Conservation (phyloP, 441 rosid genomes). For the Rhodomyrtus psidioides region DNA sequence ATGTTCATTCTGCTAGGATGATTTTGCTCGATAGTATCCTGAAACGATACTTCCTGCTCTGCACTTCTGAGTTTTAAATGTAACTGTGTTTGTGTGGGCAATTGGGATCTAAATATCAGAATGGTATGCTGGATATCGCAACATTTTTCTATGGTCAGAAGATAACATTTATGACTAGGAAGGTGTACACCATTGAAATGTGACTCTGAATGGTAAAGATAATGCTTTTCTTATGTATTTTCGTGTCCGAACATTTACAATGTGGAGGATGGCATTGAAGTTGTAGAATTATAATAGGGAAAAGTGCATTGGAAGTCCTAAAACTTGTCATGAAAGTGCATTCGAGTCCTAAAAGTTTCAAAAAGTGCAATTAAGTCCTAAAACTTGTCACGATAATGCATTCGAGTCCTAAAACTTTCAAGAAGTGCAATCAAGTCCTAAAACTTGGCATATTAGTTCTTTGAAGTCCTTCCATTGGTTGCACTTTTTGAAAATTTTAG, state of each 20-base stretch:
- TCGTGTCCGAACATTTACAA: background rate
- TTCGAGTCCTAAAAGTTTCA: too few relatives aligned
- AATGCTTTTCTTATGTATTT: background rate
- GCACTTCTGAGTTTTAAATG: background rate
- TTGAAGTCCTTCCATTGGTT: too few relatives aligned
- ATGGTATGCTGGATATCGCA: background rate
- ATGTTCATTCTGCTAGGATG: background rate
- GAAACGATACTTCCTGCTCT: background rate
- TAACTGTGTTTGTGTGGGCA: background rate
- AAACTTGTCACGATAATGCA: too few relatives aligned
- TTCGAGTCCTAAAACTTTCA: too few relatives aligned
- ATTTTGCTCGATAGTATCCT: background rate
- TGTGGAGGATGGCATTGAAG: background rate
- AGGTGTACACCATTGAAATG: background rate
- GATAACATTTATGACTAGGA: background rate
- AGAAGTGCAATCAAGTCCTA: too few relatives aligned
- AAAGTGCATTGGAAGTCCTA: too few relatives aligned
- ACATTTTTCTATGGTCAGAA: background rate
- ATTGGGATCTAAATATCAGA: background rate
- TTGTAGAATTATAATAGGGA: background rate
- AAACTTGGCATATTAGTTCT: too few relatives aligned
- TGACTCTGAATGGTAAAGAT: background rate
- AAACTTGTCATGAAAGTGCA: too few relatives aligned
- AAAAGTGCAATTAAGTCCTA: too few relatives aligned
- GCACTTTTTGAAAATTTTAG: too few relatives aligned